Percentiles rank a stretch among this genome's conserved stretches.
Evolutionary conservation across 768 basidiomycete species (phyloP).

Genomic region (Boletellus ananas): DNA sequence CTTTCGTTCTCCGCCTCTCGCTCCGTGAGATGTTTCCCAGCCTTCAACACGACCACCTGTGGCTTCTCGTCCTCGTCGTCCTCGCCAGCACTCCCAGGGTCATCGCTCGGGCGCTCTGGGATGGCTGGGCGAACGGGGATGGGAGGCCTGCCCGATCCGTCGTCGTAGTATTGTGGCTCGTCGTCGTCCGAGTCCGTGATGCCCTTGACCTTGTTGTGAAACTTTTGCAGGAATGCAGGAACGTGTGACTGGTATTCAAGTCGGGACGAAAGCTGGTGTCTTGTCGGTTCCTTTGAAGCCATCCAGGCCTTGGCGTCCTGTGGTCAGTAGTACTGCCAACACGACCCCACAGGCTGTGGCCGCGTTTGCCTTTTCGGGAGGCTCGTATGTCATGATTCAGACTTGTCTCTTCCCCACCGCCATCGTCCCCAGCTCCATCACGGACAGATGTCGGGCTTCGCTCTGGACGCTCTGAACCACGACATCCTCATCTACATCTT

Average conservation of each 20-base stretch:
- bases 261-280: slow-evolving; percentile 67
- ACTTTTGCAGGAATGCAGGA: slow-evolving; percentile 62
- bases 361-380: slow-evolving; percentile 19
- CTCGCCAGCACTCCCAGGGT: slow-evolving; percentile 73
- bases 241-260: slow-evolving; percentile 59
- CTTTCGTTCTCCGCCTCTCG: slow-evolving; percentile 75
- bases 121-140: slow-evolving; percentile 72
- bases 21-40: slow-evolving; percentile 82
- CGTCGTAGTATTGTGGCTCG: slow-evolving; percentile 55
- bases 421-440: neutral
- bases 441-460: slow-evolving; percentile 13
- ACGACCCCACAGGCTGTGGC: neutral
- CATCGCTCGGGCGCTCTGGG: slow-evolving; percentile 60
- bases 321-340: no score
- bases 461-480: slow-evolving; percentile 30
- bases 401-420: neutral
- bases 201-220: slow-evolving; percentile 62
- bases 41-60: slow-evolving; percentile 82
- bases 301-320: slow-evolving; percentile 15
- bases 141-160: slow-evolving; percentile 67
- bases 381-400: no score
- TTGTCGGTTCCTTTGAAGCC: slow-evolving; percentile 59
- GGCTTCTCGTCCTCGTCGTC: slow-evolving; percentile 76
- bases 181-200: slow-evolving; percentile 40
- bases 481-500: slow-evolving; percentile 39